Percentiles rank a stretch among this genome's conserved stretches.
These are phyloP conservation scores for Ogataea corticis DNA, from an alignment of 805 yeast species.

Conservation along the genomic window DNA sequence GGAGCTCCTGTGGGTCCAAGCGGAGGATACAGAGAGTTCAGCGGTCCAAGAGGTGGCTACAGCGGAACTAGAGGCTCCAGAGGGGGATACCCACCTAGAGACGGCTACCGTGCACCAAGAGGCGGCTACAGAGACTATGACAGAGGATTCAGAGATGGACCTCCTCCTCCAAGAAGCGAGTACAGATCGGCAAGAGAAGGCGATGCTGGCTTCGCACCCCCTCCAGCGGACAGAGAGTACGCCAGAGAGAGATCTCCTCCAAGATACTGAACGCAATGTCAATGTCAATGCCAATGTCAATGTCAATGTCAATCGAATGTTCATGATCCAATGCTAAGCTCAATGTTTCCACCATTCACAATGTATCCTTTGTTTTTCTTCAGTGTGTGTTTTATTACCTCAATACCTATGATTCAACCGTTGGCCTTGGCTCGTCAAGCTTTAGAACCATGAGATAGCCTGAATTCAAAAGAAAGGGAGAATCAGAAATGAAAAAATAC, in stretches of 20 bases:
- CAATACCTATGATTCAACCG: slow-evolving; percentile 8
- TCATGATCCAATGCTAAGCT: not conserved
- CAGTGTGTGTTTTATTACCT: slow-evolving; percentile 5
- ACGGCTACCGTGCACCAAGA: slow-evolving; percentile 37
- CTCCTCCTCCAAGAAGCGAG: slow-evolving; percentile 33
- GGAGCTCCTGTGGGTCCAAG: slow-evolving; percentile 29
- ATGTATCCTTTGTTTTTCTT: slow-evolving; percentile 1
- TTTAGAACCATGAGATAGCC: not conserved
- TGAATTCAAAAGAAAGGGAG: not conserved
- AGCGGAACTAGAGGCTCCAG: slow-evolving; percentile 33
- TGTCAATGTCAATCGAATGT: not conserved
- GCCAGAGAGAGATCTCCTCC: slow-evolving; percentile 78
- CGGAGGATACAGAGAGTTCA: slow-evolving; percentile 10
- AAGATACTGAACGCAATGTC: slow-evolving; percentile 47
- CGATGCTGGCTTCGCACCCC: slow-evolving; percentile 31
- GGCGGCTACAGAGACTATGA: slow-evolving; percentile 32
- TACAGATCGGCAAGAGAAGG: slow-evolving; percentile 38
- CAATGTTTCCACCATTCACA: not conserved
- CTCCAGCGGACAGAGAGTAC: slow-evolving; percentile 47
- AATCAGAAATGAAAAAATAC: slow-evolving; percentile 1
- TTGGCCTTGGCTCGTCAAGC: slow-evolving; percentile 6
- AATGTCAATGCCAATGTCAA: no score
- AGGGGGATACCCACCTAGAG: slow-evolving; percentile 26
- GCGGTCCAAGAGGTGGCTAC: slow-evolving; percentile 13
- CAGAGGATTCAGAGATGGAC: slow-evolving; percentile 28